These are phyloP conservation scores for Chlamydomonas eustigma DNA, from an alignment of 139 green algal species.

Conservation along the genomic window DNA sequence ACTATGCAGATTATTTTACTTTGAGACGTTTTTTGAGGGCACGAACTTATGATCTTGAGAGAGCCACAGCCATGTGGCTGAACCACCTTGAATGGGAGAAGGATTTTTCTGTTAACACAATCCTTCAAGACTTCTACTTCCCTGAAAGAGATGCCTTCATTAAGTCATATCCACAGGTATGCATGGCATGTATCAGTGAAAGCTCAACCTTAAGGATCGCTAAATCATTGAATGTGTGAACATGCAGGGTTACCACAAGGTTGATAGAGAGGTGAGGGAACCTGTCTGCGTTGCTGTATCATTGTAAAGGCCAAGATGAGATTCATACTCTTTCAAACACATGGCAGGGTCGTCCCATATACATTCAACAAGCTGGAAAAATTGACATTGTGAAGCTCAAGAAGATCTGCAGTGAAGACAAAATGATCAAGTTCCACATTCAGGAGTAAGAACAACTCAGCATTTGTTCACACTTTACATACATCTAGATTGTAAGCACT, in stretches of 20 bases:
- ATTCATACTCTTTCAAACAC: background rate
- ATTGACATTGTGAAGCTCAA: constrained; percentile 71
- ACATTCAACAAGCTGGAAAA: constrained; percentile 83
- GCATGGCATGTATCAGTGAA: background rate
- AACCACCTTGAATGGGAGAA: constrained; percentile 46
- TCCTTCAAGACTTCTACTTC: constrained; percentile 84
- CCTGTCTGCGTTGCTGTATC: background rate
- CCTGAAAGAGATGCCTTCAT: constrained; percentile 83
- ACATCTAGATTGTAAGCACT: too few species aligned
- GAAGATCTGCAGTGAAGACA: constrained; percentile 76
- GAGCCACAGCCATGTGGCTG: constrained; percentile 47
- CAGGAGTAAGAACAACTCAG: constrained; percentile 43
- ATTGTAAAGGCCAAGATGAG: background rate
- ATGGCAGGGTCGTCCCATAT: constrained; percentile 73
- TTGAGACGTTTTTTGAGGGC: constrained; percentile 59
- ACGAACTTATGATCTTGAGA: constrained; percentile 52
- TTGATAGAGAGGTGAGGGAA: constrained; percentile 45
- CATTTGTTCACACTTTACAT: too few species aligned
- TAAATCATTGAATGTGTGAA: background rate
- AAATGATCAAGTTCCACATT: constrained; percentile 87
- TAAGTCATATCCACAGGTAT: constrained; percentile 76
- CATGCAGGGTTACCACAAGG: constrained; percentile 63
- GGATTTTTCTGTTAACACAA: constrained; percentile 61
- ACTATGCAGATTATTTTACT: constrained; percentile 35
- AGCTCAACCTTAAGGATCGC: background rate